Conservation (phyloP, 2,329 filamentous ascomycete genomes). For the Alternaria sp. region DNA sequence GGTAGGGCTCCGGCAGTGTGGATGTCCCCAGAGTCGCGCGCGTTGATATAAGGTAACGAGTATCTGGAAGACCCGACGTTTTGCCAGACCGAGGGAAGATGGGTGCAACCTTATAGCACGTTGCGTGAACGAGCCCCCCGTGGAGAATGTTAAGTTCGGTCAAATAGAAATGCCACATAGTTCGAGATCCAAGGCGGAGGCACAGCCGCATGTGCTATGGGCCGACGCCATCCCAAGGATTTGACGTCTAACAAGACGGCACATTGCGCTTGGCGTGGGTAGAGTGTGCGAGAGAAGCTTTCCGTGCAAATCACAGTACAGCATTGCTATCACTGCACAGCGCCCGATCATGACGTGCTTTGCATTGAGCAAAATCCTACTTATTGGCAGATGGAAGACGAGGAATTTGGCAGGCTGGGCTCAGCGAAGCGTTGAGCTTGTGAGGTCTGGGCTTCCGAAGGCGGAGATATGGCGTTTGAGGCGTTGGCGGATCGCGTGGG, state of each 20-base stretch:
- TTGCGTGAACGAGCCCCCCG: background rate
- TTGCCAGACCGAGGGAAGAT: background rate
- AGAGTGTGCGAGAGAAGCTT: slow-evolving; percentile 6
- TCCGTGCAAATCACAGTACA: slow-evolving; percentile 29
- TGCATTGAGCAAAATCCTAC: slow-evolving; percentile 18
- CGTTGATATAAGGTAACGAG: background rate
- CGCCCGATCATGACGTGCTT: slow-evolving; percentile 31
- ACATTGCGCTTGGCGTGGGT: slow-evolving; percentile 30
- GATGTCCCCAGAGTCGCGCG: background rate
- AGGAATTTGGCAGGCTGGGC: slow-evolving; percentile 29
- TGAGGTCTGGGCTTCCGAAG: slow-evolving; percentile 34
- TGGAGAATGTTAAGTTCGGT: slow-evolving; percentile 11
- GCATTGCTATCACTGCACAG: slow-evolving; percentile 12
- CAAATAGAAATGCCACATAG: slow-evolving; percentile 21
- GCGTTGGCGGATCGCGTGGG: slow-evolving; percentile 4
- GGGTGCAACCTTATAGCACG: slow-evolving; percentile 8
- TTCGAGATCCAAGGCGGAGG: slow-evolving; percentile 25
- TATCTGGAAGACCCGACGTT: background rate
- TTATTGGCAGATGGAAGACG: slow-evolving; percentile 21
- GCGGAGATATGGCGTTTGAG: slow-evolving; percentile 19
- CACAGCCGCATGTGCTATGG: slow-evolving; percentile 26
- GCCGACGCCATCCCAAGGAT: slow-evolving; percentile 17
- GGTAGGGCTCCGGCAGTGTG: background rate
- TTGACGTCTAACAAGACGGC: slow-evolving; percentile 20
- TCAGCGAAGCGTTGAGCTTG: slow-evolving; percentile 34